Evolutionary conservation across 2,329 filamentous ascomycete species (phyloP), one percentile per base, ranked within the genome.

Genomic region (Ceratocystis smalleyi): DNA sequence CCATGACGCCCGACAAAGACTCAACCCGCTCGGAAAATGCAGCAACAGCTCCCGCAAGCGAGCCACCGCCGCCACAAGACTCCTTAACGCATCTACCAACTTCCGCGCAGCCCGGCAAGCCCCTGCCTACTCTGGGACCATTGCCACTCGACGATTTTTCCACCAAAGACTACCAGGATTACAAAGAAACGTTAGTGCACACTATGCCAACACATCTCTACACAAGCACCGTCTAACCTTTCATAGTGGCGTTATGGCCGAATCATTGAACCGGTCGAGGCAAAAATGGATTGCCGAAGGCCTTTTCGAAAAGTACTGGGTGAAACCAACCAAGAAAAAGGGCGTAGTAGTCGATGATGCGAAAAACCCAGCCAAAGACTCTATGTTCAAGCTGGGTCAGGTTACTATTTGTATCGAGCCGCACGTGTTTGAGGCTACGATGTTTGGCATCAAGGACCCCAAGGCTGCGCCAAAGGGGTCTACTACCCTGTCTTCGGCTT

Each of bases 351-450:
- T 81, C 64, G 84, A 86, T 69, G 82, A 85, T 62, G 77, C 81
- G 5, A 83, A 84, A 69, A 88, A 88, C 69, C 85, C 85, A 1
- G 75, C 84, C 67, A 84, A 87, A 73, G 82, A 89, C 57, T 84
- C 80, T 67, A 89, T 90, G 84, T 77, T 80, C 68, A 88, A 85
- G 72, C 80, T 89, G 24, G 89, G 89, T 69, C 82, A 81, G 69
- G 84, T 88, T 67, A 84, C 84, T 43, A 83, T 95, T 67, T 86
- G 83, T 24, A 83, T 91, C 66, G 89, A 91, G 72, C 89, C 89
- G 55, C 88, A 94, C 71, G 82, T 88, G 54, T 83, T 94, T 69
- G 87, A 91, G 68, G 88, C 87, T 17, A 86, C 82, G 59, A 82
- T 91, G 77, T 91, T 81, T 71, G 81, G 82, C 22, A 83, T 90